Conservation (phyloP, 2,329 filamentous ascomycete species). For the Xylariaceae sp. region DNA sequence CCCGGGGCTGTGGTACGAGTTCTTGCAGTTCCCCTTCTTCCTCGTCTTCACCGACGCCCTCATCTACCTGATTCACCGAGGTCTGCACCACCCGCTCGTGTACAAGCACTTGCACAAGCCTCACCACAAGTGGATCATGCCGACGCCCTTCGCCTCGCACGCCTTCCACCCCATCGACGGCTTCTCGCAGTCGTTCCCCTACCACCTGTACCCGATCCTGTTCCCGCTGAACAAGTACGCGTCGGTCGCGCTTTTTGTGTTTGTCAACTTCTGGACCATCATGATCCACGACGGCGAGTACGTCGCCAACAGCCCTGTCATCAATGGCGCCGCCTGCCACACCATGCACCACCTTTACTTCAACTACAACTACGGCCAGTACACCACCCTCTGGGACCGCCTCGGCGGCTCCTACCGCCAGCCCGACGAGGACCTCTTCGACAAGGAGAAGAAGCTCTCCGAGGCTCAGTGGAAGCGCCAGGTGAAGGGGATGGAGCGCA, state of each 20-base stretch:
- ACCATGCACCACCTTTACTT: constrained; percentile 88
- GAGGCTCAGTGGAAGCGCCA: constrained; percentile 81
- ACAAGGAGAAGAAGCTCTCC: constrained; percentile 85
- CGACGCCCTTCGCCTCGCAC: constrained; percentile 88
- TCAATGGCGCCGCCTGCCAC: constrained; percentile 95
- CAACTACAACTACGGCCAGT: constrained; percentile 94
- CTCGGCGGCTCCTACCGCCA: constrained; percentile 85
- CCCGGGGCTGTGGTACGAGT: constrained; percentile 79
- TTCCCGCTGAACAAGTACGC: constrained; percentile 93
- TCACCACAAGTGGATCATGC: constrained; percentile 99
- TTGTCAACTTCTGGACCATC: constrained; percentile 97
- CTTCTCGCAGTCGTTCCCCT: constrained; percentile 85
- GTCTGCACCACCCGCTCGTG: constrained; percentile 72
- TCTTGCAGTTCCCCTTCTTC: constrained; percentile 83
- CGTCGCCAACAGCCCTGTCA: constrained; percentile 84
- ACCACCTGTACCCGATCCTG: constrained; percentile 91
- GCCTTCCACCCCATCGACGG: constrained; percentile 96
- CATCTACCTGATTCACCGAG: constrained; percentile 83
- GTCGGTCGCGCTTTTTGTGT: constrained; percentile 84
- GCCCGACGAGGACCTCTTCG: constrained; percentile 85
- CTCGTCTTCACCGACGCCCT: constrained; percentile 77
- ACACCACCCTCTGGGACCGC: constrained; percentile 90
- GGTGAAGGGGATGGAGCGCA: constrained; percentile 57
- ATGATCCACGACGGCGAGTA: constrained; percentile 97
- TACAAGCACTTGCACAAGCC: constrained; percentile 96